Conservation (phyloP, 2,329 filamentous ascomycete genomes). For the Diaporthe citriasiana region DNA sequence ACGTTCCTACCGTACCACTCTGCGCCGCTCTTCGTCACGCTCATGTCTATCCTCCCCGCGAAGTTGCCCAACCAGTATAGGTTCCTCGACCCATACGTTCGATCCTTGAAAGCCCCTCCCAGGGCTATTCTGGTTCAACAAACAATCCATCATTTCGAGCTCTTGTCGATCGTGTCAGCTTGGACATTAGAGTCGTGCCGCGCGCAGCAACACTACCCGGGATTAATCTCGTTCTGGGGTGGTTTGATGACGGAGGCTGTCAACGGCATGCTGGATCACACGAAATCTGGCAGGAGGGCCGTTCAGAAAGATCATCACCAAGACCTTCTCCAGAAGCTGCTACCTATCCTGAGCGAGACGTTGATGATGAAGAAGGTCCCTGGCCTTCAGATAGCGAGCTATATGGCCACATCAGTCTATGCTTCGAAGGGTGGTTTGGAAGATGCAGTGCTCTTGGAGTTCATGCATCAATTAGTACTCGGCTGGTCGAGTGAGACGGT, state of each 20-base stretch:
- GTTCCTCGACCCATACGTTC: slow-evolving; percentile 89
- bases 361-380: slow-evolving; percentile 81
- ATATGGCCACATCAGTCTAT: slow-evolving; percentile 90
- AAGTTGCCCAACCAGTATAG: slow-evolving; percentile 81
- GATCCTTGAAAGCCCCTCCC: slow-evolving; percentile 81
- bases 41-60: slow-evolving; percentile 88
- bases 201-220: slow-evolving; percentile 79
- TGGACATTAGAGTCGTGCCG: slow-evolving; percentile 83
- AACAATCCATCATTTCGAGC: slow-evolving; percentile 81
- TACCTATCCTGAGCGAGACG: slow-evolving; percentile 81
- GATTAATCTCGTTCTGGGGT: slow-evolving; percentile 90
- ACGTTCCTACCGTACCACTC: slow-evolving; percentile 95
- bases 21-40: slow-evolving; percentile 84
- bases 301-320: slow-evolving; percentile 87
- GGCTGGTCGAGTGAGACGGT: slow-evolving; percentile 83
- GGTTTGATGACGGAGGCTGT: slow-evolving; percentile 88
- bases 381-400: slow-evolving; percentile 87
- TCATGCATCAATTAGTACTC: slow-evolving; percentile 89
- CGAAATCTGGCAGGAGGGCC: slow-evolving; percentile 80
- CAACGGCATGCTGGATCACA: slow-evolving; percentile 83
- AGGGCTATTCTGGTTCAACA: slow-evolving; percentile 87
- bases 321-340: slow-evolving; percentile 76
- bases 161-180: slow-evolving; percentile 82
- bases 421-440: slow-evolving; percentile 85
- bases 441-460: slow-evolving; percentile 82